These are phyloP conservation scores for Talaromyces rugulosus DNA, from an alignment of 2,329 filamentous ascomycete genomes.

Conservation along the genomic window DNA sequence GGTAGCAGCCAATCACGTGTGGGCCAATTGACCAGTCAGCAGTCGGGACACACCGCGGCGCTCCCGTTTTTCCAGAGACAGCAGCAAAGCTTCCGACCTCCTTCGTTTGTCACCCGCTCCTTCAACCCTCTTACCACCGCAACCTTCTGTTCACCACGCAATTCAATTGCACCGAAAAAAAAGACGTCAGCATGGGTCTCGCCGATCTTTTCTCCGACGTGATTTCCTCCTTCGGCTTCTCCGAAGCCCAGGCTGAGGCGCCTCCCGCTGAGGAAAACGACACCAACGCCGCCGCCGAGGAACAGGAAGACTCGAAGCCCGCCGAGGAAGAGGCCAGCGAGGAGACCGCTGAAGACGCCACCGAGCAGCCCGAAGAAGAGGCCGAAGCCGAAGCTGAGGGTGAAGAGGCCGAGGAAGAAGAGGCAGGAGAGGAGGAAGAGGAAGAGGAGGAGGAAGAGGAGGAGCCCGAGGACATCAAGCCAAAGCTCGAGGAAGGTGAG, in stretches of 20 bases:
- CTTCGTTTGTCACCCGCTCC: slow-evolving; percentile 21
- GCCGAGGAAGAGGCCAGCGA: slow-evolving; percentile 20
- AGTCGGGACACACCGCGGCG: slow-evolving; percentile 25
- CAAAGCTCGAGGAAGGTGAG: slow-evolving; percentile 87
- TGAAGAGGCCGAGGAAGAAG: slow-evolving; percentile 51
- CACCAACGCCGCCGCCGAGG: slow-evolving; percentile 42
- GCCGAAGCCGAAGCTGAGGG: slow-evolving; percentile 46
- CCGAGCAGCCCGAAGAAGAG: slow-evolving; percentile 34
- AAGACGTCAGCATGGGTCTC: slow-evolving; percentile 54
- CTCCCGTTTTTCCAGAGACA: slow-evolving; percentile 39
- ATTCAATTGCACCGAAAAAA: slow-evolving; percentile 23
- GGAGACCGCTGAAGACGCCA: slow-evolving; percentile 23
- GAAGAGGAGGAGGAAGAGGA: slow-evolving; percentile 74
- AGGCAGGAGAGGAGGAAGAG: slow-evolving; percentile 57
- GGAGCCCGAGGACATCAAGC: slow-evolving; percentile 80
- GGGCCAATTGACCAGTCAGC: slow-evolving; percentile 33
- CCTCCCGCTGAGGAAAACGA: slow-evolving; percentile 48
- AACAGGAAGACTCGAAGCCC: slow-evolving; percentile 30
- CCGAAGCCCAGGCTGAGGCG: slow-evolving; percentile 59
- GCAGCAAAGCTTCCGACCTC: slow-evolving; percentile 27
- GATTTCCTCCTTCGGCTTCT: slow-evolving; percentile 61
- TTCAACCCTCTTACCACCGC: slow-evolving; percentile 7
- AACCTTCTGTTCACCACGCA: slow-evolving; percentile 13
- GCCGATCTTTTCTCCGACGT: slow-evolving; percentile 61
- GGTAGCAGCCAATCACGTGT: slow-evolving; percentile 36